Base-by-base conservation (phyloP, 2,329 filamentous ascomycete genomes). In the Trichoderma pleuroti region DNA sequence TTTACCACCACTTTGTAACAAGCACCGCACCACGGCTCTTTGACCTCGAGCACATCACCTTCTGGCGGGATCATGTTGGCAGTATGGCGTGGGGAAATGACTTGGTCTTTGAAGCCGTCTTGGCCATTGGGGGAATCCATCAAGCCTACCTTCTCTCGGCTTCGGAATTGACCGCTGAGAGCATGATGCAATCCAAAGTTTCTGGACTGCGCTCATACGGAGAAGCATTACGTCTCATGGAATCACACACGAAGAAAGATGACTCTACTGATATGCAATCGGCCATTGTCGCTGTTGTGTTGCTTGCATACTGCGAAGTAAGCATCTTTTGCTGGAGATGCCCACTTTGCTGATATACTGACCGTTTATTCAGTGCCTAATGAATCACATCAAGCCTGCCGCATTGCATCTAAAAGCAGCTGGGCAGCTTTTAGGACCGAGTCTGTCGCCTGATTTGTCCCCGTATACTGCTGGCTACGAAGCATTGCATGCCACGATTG, bases 401-500 rank as follows among this genome's bases (percentile, higher is more conserved):
- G 28, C 30, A 32, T 57, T 57, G 9, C 54, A 57, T 32, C 28
- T 57, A 32, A 28, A 21, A 1, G 28, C 54, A 7, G 54, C 54
- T n/a, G 54, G 28, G 16, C 54, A 57, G 2, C 9, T 57, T n/a
- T 8, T 57, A 6, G 1, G 28, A 14, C 9, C 28, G 1, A 21
- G 1, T 11, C 3, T 5, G 0, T 4, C 18, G 8, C 8, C 16
- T 1, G 28, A 57, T 11, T 2, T n/a, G 18, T 21, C 28, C 0
- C 3, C 21, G 10, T 30, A 11, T 16, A 28, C 18, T 30, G 18
- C 28, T 16, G 1, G 30, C 1, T 12, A 14, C 2, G 18, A 8
- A 0, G 28, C 26, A n/a, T n/a, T 57, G 10, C 54, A 57, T 1
- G 26, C 54, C 11, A 57, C 54, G 12, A n/a, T 57, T 32, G 26